A percentile compares a stretch with the other conserved stretches of the same genome.
These are phyloP conservation scores for Rhodotorula sp. DNA, from an alignment of 1,284 basidiomycete species.

Conservation along the genomic window DNA sequence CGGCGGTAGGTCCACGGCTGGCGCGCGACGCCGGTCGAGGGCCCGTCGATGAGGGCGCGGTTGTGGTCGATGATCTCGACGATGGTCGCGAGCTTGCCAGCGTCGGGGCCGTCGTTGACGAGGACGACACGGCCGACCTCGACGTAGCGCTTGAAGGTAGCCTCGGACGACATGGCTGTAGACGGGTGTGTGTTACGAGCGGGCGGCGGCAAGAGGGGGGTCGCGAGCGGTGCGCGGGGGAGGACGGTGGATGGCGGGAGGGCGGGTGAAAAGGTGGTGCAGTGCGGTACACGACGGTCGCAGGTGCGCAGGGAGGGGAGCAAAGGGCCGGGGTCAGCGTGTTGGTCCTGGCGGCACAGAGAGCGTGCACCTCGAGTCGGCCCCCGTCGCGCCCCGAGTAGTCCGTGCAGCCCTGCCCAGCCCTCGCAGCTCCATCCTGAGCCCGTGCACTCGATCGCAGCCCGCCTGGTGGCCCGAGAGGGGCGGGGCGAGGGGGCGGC, in stretches of 20 bases:
- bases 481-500: too few relatives aligned
- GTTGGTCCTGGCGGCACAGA: too few relatives aligned
- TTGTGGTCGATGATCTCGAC: conserved; percentile 99
- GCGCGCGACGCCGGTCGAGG: conserved; percentile 84
- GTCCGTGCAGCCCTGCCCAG: too few relatives aligned
- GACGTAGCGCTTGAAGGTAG: conserved; percentile 92
- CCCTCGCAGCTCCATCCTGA: too few relatives aligned
- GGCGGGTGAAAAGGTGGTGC: neutral
- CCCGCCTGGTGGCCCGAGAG: too few relatives aligned
- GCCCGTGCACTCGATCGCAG: too few relatives aligned
- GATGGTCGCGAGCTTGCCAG: conserved; percentile 91
- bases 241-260: neutral
- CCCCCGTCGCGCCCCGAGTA: too few relatives aligned
- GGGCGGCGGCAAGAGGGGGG: neutral
- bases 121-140: conserved; percentile 98
- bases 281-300: too few relatives aligned
- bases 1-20: conserved; percentile 90
- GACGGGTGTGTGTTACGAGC: neutral
- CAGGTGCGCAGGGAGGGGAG: too few relatives aligned
- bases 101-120: conserved; percentile 81
- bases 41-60: conserved; percentile 94
- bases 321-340: too few relatives aligned
- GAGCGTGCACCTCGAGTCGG: too few relatives aligned
- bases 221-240: neutral
- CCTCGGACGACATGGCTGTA: conserved; percentile 35